These are phyloP conservation scores for Globisporangium cystogenes DNA, from an alignment of 352 stramenopile genomes.

Conservation along the genomic window DNA sequence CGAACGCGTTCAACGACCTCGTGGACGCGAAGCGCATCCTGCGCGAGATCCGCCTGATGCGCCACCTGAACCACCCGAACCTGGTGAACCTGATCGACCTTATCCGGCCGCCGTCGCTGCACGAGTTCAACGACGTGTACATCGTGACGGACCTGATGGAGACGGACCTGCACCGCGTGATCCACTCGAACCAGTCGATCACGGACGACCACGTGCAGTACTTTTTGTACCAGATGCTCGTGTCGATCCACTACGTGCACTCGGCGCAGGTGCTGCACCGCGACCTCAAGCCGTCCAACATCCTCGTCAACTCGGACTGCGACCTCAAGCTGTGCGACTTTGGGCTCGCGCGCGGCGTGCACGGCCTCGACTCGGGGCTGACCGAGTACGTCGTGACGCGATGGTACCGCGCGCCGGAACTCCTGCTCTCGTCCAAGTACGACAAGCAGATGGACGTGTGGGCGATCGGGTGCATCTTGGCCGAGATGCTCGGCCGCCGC, in stretches of 20 bases:
- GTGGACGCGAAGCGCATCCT: conserved; percentile 87
- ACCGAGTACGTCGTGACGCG: conserved; percentile 91
- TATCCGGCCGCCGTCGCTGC: conserved; percentile 67
- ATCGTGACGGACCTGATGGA: conserved; percentile 81
- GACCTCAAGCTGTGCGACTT: conserved; percentile 82
- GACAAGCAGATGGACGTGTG: conserved; percentile 88
- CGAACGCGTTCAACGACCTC: conserved; percentile 89
- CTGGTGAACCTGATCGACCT: conserved; percentile 80
- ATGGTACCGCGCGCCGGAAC: conserved; percentile 90
- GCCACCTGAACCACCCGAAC: conserved; percentile 80
- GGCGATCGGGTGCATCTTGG: conserved; percentile 85
- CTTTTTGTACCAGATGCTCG: conserved; percentile 77
- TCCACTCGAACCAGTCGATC: conserved; percentile 80
- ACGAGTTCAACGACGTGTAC: conserved; percentile 89
- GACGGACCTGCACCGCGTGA: conserved; percentile 70
- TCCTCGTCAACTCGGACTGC: conserved; percentile 78
- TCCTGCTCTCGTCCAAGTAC: conserved; percentile 89
- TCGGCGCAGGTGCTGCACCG: conserved; percentile 74
- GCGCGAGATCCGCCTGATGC: conserved; percentile 86
- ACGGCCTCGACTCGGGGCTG: conserved; percentile 70
- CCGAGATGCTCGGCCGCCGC: conserved; percentile 79
- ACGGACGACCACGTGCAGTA: conserved; percentile 77
- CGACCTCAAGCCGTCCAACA: conserved; percentile 76
- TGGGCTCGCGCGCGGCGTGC: conserved; percentile 63
- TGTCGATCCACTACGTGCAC: conserved; percentile 75